Evolutionary conservation across 352 stramenopile species (phyloP).

Genomic region (Globisporangium irregulare): DNA sequence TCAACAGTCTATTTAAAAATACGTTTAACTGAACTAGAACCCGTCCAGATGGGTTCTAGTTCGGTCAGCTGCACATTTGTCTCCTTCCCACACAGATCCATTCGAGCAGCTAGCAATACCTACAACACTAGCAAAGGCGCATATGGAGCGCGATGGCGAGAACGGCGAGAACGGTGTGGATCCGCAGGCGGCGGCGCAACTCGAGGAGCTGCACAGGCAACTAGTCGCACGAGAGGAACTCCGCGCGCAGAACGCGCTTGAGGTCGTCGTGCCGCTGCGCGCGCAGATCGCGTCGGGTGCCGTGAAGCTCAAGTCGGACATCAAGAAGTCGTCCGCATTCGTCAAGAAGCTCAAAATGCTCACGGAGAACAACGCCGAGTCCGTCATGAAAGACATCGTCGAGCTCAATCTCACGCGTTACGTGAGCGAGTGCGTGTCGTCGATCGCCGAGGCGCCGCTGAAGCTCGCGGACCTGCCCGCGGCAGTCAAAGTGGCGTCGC

Average conservation of each 20-base stretch:
- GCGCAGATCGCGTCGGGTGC: slow-evolving; percentile 79
- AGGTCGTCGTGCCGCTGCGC: slow-evolving; percentile 53
- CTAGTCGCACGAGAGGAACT: slow-evolving; percentile 34
- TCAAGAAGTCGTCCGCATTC: slow-evolving; percentile 98
- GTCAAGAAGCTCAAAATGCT: slow-evolving; percentile 95
- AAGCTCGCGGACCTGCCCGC: slow-evolving; percentile 85
- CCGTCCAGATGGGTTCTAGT: no score
- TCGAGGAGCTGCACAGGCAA: slow-evolving; percentile 47
- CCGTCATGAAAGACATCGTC: slow-evolving; percentile 79
- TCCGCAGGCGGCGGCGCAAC: slow-evolving; percentile 25
- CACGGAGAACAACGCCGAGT: slow-evolving; percentile 61
- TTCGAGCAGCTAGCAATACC: neutral
- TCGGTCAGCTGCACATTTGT: no score
- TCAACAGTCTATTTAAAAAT: no score
- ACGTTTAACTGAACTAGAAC: no score
- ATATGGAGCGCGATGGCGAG: slow-evolving; percentile 11
- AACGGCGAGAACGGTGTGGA: slow-evolving; percentile 7
- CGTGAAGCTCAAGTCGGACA: slow-evolving; percentile 95
- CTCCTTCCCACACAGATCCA: neutral
- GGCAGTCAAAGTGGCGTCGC: slow-evolving; percentile 82
- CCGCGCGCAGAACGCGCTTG: slow-evolving; percentile 50
- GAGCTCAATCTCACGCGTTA: slow-evolving; percentile 95
- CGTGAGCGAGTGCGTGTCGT: slow-evolving; percentile 92
- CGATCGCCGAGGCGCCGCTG: slow-evolving; percentile 83
- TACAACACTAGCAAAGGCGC: neutral